phyloP scores from a whole-genome alignment of 2,329 filamentous ascomycete species.

The Apiospora kogelbergensis region DNA sequence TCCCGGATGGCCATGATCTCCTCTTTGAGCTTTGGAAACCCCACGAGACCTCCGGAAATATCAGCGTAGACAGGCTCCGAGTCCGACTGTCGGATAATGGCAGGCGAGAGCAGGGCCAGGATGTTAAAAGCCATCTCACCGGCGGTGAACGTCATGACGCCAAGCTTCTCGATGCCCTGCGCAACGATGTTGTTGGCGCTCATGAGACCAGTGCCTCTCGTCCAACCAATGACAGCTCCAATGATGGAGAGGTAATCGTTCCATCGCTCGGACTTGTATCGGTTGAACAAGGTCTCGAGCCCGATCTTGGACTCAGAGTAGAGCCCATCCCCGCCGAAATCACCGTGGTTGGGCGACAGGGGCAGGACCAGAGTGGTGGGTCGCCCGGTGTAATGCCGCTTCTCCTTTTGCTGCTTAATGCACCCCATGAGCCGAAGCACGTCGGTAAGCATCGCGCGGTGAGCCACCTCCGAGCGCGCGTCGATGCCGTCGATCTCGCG shows the following conservation, averaged over 20 bases:
- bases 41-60: conserved; percentile 94
- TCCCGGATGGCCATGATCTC: conserved; percentile 72
- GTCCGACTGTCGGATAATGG: conserved; percentile 76
- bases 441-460: conserved; percentile 99
- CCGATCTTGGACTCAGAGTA: conserved; percentile 98
- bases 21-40: conserved; percentile 92
- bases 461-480: conserved; percentile 82
- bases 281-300: conserved; percentile 95
- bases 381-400: conserved; percentile 79
- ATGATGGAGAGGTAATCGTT: conserved; percentile 96
- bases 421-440: conserved; percentile 84
- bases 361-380: conserved; percentile 82
- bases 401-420: conserved; percentile 87
- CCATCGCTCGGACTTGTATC: conserved; percentile 98
- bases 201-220: conserved; percentile 96
- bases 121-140: conserved; percentile 99
- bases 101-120: conserved; percentile 90
- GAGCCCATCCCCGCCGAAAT: conserved; percentile 94
- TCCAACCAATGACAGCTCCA: conserved; percentile 98
- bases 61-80: conserved; percentile 44
- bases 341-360: conserved; percentile 95
- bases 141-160: conserved; percentile 96
- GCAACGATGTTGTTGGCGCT: conserved; percentile 96
- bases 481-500: neutral
- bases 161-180: conserved; percentile 93